A percentile compares a stretch with the other conserved stretches of the same genome.
phyloP scores from a whole-genome alignment of 2,329 filamentous ascomycete genomes.

The Chaetomiaceae sp. region DNA sequence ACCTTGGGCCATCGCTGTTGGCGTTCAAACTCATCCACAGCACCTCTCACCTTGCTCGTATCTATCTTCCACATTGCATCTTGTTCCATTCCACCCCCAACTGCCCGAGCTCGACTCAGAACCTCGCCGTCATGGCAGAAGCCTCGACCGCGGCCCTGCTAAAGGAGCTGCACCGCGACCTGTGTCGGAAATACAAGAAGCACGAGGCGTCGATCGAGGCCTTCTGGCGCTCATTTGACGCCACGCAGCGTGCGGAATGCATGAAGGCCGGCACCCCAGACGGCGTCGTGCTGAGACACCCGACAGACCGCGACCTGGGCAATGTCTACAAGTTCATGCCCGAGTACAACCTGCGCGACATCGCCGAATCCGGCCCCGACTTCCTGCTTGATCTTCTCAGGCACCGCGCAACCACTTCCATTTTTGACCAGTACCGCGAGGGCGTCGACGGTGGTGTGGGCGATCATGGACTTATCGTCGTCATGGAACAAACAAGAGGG shows the following conservation, averaged over 20 bases:
- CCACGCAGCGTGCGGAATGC: slow-evolving; percentile 31
- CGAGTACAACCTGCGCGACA: slow-evolving; percentile 41
- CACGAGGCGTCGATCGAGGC: slow-evolving; percentile 34
- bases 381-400: slow-evolving; percentile 20
- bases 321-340: slow-evolving; percentile 37
- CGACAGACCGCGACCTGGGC: slow-evolving; percentile 33
- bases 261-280: slow-evolving; percentile 33
- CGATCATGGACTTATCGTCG: slow-evolving; percentile 33
- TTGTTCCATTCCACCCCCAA: no score
- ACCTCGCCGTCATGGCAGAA: slow-evolving; percentile 19
- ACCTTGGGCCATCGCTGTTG: no score
- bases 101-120: not conserved
- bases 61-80: no score
- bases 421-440: slow-evolving; percentile 17
- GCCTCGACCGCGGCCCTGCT: slow-evolving; percentile 2
- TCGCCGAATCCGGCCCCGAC: slow-evolving; percentile 34
- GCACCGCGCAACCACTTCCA: slow-evolving; percentile 17
- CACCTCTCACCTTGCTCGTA: no score
- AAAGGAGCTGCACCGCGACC: slow-evolving; percentile 35
- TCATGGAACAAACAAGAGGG: slow-evolving; percentile 32
- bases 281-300: slow-evolving; percentile 33
- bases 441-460: slow-evolving; percentile 25
- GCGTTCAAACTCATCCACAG: no score
- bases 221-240: slow-evolving; percentile 38
- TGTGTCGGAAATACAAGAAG: slow-evolving; percentile 35